A percentile compares a stretch with the other conserved stretches of the same genome.
These are phyloP conservation scores for Aureobasidium vineae DNA, from an alignment of 2,329 filamentous ascomycete species.

Conservation along the genomic window DNA sequence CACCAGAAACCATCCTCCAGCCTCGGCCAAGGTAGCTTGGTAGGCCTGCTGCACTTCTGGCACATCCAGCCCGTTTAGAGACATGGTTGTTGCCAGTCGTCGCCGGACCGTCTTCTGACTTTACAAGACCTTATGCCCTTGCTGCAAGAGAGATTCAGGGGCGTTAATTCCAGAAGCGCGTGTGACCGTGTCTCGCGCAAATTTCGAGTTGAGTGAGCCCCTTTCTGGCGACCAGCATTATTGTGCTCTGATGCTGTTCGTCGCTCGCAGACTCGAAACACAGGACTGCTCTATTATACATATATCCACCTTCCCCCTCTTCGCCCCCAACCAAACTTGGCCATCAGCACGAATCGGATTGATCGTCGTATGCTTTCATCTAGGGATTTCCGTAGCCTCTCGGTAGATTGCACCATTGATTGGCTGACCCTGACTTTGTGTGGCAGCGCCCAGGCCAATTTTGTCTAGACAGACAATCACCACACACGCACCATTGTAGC, in stretches of 20 bases:
- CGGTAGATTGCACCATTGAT: constrained; percentile 17
- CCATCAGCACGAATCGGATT: constrained; percentile 19
- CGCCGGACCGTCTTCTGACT: constrained; percentile 15
- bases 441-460: constrained; percentile 17
- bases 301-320: not conserved
- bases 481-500: not conserved
- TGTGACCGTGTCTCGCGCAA: constrained; percentile 23
- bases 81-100: constrained; percentile 59
- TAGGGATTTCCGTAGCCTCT: constrained; percentile 24
- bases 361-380: constrained; percentile 22
- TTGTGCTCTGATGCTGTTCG: constrained; percentile 9
- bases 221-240: constrained; percentile 17
- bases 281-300: constrained; percentile 23
- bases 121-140: constrained; percentile 1
- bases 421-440: constrained; percentile 23
- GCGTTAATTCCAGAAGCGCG: constrained; percentile 15
- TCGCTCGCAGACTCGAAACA: constrained; percentile 7
- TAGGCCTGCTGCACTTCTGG: constrained; percentile 79
- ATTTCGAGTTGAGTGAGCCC: constrained; percentile 26
- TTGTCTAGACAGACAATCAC: not conserved
- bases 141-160: constrained; percentile 17
- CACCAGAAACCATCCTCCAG: constrained; percentile 95
- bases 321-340: constrained; percentile 18
- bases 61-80: constrained; percentile 90
- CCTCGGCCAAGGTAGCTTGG: constrained; percentile 73